Percentiles rank a stretch among this genome's conserved stretches.
Evolutionary conservation across 768 basidiomycete genomes (phyloP).

Genomic region (Tephrocybe rancida): DNA sequence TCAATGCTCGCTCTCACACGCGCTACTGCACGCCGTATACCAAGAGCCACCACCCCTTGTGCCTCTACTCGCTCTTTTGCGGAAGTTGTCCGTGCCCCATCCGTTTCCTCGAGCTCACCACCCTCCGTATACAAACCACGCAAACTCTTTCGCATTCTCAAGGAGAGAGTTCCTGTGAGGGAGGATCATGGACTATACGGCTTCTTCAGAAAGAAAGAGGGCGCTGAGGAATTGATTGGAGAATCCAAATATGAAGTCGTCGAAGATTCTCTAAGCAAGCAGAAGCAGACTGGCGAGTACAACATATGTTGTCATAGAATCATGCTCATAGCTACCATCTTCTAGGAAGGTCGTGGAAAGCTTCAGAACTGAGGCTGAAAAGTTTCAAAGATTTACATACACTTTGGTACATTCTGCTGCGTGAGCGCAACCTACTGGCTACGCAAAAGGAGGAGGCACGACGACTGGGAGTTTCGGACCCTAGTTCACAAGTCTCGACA

Average conservation of each 20-base stretch:
- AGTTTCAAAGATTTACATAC: constrained; percentile 93
- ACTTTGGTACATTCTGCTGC: constrained; percentile 88
- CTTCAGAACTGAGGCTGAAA: constrained; percentile 86
- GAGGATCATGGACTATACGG: constrained; percentile 77
- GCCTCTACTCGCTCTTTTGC: constrained; percentile 26
- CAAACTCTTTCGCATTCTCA: constrained; percentile 9
- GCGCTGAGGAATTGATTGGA: constrained; percentile 39
- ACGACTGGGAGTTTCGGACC: constrained; percentile 51
- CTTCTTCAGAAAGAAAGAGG: constrained; percentile 69
- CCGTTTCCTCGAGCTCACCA: constrained; percentile 4
- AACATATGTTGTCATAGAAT: neutral
- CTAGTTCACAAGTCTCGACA: constrained; percentile 30
- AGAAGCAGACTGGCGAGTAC: constrained; percentile 29
- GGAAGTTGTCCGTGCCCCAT: constrained; percentile 20
- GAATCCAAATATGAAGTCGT: constrained; percentile 54
- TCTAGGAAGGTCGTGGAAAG: constrained; percentile 87
- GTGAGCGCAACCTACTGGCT: constrained; percentile 89
- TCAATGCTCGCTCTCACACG: constrained; percentile 17
- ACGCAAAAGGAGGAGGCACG: constrained; percentile 83
- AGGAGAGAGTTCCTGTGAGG: constrained; percentile 34
- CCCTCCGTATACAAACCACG: constrained; percentile 8
- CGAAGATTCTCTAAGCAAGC: constrained; percentile 34
- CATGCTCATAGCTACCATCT: neutral
- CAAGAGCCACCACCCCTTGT: constrained; percentile 5
- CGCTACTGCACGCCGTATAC: constrained; percentile 7